phyloP scores from a whole-genome alignment of 176 grass and related monocot genomes.

The Oryza officinalis region DNA sequence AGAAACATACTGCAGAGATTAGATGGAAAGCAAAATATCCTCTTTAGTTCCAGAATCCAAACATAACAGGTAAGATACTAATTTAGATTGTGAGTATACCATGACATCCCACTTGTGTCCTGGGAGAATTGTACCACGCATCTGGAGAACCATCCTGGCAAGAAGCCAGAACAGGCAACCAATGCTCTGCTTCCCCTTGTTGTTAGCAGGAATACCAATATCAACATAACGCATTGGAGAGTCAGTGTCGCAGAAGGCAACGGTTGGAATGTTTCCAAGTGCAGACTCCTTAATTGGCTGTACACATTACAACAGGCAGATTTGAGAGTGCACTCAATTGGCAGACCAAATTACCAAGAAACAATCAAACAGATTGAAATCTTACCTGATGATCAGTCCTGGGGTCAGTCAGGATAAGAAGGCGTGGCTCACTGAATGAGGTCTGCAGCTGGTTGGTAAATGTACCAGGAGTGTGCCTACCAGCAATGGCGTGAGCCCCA shows the following conservation, averaged over 20 bases:
- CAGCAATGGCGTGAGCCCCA: slow-evolving; percentile 81
- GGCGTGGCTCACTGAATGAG: slow-evolving; percentile 81
- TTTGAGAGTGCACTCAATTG: neutral
- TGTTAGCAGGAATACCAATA: slow-evolving; percentile 91
- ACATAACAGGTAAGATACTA: neutral
- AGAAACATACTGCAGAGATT: neutral
- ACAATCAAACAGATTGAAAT: neutral
- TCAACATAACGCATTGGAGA: slow-evolving; percentile 95
- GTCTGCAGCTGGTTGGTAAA: slow-evolving; percentile 96
- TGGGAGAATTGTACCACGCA: slow-evolving; percentile 89
- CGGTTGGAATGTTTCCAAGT: slow-evolving; percentile 88
- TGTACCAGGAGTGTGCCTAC: slow-evolving; percentile 93
- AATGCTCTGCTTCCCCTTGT: slow-evolving; percentile 94
- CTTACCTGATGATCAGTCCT: slow-evolving; percentile 86
- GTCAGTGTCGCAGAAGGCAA: slow-evolving; percentile 93
- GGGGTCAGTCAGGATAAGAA: slow-evolving; percentile 95
- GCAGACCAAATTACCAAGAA: neutral
- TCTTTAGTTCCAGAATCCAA: neutral
- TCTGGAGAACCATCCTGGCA: slow-evolving; percentile 87
- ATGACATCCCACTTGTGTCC: slow-evolving; percentile 90
- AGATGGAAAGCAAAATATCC: no score
- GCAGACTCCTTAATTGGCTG: slow-evolving; percentile 95
- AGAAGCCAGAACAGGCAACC: slow-evolving; percentile 88
- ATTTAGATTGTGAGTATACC: slow-evolving; percentile 40
- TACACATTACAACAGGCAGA: slow-evolving; percentile 20